Base-by-base conservation (phyloP, 2,329 filamentous ascomycete species). In the Elsinoe arachidis region DNA sequence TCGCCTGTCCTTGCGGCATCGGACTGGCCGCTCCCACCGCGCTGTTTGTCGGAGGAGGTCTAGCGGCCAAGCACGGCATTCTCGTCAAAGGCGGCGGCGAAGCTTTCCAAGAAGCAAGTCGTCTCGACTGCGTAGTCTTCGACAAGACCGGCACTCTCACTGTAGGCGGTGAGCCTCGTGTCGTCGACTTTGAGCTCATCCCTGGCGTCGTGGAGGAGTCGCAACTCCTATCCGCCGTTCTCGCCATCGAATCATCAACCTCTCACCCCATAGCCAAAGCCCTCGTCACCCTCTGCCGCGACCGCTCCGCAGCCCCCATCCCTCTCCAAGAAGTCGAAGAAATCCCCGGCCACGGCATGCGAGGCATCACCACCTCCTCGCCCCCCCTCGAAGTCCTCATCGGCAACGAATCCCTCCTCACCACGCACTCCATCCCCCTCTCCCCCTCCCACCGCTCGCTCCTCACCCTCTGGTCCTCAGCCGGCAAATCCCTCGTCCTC, bases 131-230 rank as follows among this genome's bases (percentile, higher is more conserved):
- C 55, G 84, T 93, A 38, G 86, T 93, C 0, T 93, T 95, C 67
- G 89, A 95, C 77, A 93, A 95, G 76, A 95, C 89, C 0, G 89
- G 89, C 1, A 95, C 89, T 0, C 74, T 95, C 58, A 93, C 89
- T 0, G 75, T 86, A 64, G 80, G 80, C 3, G 87, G 86, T 5
- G 84, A 88, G 62, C 87, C 88, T 0, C 80, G 76, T 26, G 83
- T 92, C 19, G 87, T 82, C 4, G 76, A 81, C 58, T 57, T 75
- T 14, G 43, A 69, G 5, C 58, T 66, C 1, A n/a, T 35, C 19
- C 23, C 15, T 10, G 43, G 33, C 7, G 37, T 55, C 7, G 49
- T 52, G 12, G 39, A 53, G 11, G 38, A 56, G 17, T 56, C 46
- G 21, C 64, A 65, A 10, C 70, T 78, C 11, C 73, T 87, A 2